Evolutionary conservation across 139 green algal species (phyloP), one percentile per base, ranked within the genome.

Genomic region (Auxenochlorella pyrenoidosa): DNA sequence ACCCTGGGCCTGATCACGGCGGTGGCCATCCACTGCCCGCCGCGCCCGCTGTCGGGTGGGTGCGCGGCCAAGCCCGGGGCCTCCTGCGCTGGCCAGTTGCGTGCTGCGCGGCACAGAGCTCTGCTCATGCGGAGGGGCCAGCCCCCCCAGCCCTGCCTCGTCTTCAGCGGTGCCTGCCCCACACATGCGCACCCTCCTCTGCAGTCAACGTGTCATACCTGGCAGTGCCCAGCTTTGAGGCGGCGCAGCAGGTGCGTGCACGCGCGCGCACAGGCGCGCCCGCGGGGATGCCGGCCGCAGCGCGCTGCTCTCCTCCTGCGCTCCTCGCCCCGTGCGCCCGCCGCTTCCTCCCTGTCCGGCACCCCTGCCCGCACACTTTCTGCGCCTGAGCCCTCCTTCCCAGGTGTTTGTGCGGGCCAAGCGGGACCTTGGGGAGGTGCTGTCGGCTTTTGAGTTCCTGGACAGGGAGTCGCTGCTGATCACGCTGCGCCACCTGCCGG

Each of bases 371-470:
- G 54, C 54, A 22, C 54, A 22, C 15, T 13, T 63, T 28, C 18
- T 13, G 2, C 22, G 54, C 54, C 54, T 24, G 18, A 63, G 2
- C 54, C 54, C 16, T 24, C 86, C 76, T 15, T 90, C 93, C n/a
- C 44, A 91, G 30, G 87, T 96, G 26, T 92, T 98, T 32, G 34
- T 60, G 10, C 34, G 41, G 28, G 97, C 96, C 16, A 92, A 92
- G 71, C 65, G 72, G 41, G 68, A 90, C 8, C 88, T 99, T 77
- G 96, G 95, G 3, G 97, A 99, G 90, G 91, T 96, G 47, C 68
- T 94, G 41, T 93, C 91, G 16, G 92, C 92, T 22, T 96, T 97
- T 82, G 98, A 99, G 92, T 99, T 99, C 82, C 87, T 99, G 47
- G 98, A 99, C 77, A 40, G 86, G 1, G 88, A 91, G 54, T 94